Percentiles rank a stretch among this genome's conserved stretches.
These are phyloP conservation scores for Carex cristatella DNA, from an alignment of 176 grass and related monocot genomes.

Conservation along the genomic window DNA sequence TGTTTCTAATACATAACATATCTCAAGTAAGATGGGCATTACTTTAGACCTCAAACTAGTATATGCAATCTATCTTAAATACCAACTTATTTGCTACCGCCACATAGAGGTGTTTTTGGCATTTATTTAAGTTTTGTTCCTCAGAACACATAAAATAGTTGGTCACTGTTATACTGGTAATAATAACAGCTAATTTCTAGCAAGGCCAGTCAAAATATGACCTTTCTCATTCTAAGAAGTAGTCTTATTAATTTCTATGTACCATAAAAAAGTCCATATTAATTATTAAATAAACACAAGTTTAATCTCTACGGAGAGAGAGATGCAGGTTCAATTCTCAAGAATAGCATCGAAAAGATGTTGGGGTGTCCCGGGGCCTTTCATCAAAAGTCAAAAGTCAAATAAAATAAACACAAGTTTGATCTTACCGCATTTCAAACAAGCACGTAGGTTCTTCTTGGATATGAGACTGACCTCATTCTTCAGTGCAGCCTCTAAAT, in stretches of 20 bases:
- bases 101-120: not conserved
- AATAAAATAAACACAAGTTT: not conserved
- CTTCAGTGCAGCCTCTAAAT: conserved; percentile 39
- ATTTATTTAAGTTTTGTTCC: not conserved
- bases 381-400: no score
- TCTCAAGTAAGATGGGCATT: not conserved
- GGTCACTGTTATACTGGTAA: not conserved
- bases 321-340: no score
- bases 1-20: not conserved
- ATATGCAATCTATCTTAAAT: not conserved
- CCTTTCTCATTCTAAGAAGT: not conserved
- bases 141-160: not conserved
- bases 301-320: not conserved
- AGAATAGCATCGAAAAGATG: no score
- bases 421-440: conserved; percentile 60
- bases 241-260: not conserved
- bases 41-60: not conserved
- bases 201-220: not conserved
- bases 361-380: no score
- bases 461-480: conserved; percentile 40
- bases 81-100: not conserved
- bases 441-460: conserved; percentile 29
- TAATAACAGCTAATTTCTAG: not conserved
- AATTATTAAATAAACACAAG: conserved; percentile 6
- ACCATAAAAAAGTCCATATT: not conserved